Conservation (phyloP, 2,329 filamentous ascomycete genomes). For the Akanthomyces muscarius region DNA sequence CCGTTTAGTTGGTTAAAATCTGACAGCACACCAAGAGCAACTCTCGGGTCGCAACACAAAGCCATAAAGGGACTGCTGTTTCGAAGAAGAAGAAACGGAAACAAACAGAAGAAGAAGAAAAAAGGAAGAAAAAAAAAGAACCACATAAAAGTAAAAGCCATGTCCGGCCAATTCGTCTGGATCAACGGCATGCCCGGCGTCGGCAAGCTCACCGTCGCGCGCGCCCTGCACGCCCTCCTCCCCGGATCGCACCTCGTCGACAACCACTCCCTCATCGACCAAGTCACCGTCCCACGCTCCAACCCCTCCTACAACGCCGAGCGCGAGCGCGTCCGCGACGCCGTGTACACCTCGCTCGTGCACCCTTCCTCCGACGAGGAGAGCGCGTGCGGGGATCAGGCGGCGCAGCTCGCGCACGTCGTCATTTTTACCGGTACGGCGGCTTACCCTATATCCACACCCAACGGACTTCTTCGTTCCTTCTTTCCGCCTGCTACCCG, state of each 20-base stretch:
- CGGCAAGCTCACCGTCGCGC: slow-evolving; percentile 30
- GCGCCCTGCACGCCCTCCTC: slow-evolving; percentile 26
- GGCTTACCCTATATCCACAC: slow-evolving; percentile 5
- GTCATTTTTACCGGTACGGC: slow-evolving; percentile 27
- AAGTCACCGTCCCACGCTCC: slow-evolving; percentile 17
- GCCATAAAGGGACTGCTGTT: too few relatives aligned
- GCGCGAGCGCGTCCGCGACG: slow-evolving; percentile 16
- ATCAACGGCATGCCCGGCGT: slow-evolving; percentile 32
- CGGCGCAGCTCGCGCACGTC: slow-evolving; percentile 19
- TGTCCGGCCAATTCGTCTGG: slow-evolving; percentile 25
- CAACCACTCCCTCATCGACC: slow-evolving; percentile 31
- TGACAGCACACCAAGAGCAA: too few relatives aligned
- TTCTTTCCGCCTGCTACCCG: neutral
- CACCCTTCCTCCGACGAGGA: slow-evolving; percentile 17
- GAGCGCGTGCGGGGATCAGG: slow-evolving; percentile 3
- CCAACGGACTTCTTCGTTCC: too few relatives aligned
- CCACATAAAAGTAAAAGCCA: neutral
- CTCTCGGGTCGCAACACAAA: too few relatives aligned
- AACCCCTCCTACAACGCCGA: slow-evolving; percentile 25
- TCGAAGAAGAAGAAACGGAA: too few relatives aligned
- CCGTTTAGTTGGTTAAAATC: too few relatives aligned
- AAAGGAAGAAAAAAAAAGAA: neutral
- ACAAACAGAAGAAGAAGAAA: neutral
- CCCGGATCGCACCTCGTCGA: slow-evolving; percentile 26
- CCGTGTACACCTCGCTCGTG: slow-evolving; percentile 13